Percentiles rank a stretch among this genome's conserved stretches.
phyloP scores from a whole-genome alignment of 257 asterid species.

The Thymus quinquecostatus region DNA sequence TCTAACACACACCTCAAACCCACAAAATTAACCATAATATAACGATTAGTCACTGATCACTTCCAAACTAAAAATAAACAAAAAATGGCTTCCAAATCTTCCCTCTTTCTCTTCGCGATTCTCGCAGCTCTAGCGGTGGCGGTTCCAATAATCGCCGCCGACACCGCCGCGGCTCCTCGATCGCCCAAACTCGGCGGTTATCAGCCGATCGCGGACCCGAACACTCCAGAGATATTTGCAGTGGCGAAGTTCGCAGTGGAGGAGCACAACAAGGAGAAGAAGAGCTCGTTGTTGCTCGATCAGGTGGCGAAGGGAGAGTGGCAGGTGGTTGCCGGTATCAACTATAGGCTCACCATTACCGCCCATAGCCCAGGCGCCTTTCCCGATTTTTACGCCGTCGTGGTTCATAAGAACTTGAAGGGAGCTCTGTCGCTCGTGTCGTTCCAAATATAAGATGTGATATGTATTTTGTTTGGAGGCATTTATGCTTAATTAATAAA shows the following conservation, averaged over 20 bases:
- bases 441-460: slow-evolving; percentile 9
- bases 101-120: background rate
- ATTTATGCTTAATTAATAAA: too few relatives aligned
- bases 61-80: too few relatives aligned
- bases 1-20: too few relatives aligned
- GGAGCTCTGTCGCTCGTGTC: slow-evolving; percentile 40
- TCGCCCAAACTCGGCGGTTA: slow-evolving; percentile 28
- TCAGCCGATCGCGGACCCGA: slow-evolving; percentile 34
- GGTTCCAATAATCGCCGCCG: background rate
- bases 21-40: too few relatives aligned
- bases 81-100: background rate
- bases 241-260: slow-evolving; percentile 45
- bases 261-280: slow-evolving; percentile 38
- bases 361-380: slow-evolving; percentile 34
- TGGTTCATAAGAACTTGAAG: slow-evolving; percentile 32
- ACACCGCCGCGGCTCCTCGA: background rate
- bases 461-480: too few relatives aligned
- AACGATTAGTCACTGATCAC: too few relatives aligned
- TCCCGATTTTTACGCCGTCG: slow-evolving; percentile 33
- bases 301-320: slow-evolving; percentile 38
- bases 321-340: slow-evolving; percentile 48
- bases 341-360: slow-evolving; percentile 40
- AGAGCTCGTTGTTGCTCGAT: slow-evolving; percentile 26
- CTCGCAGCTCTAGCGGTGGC: background rate
- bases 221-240: slow-evolving; percentile 30